Evolutionary conservation across 176 grass and related monocot species (phyloP).

Genomic region (Dendrocalamus sinicus): DNA sequence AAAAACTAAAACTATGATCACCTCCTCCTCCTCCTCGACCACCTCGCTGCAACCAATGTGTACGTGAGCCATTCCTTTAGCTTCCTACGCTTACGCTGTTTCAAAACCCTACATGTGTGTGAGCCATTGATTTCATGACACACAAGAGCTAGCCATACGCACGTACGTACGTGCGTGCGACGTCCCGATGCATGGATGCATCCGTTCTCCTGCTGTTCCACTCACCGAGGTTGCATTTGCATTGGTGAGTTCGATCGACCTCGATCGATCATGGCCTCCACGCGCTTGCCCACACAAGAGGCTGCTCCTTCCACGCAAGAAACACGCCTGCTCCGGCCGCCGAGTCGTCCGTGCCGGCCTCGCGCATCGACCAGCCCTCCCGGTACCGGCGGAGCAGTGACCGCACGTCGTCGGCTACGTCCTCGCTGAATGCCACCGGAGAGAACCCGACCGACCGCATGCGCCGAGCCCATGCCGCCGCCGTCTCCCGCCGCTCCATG

Average conservation of each 20-base stretch:
- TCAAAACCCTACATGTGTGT: slow-evolving; percentile 57
- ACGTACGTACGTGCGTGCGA: slow-evolving; percentile 22
- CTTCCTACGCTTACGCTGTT: slow-evolving; percentile 46
- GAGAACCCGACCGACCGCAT: slow-evolving; percentile 74
- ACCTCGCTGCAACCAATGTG: slow-evolving; percentile 43
- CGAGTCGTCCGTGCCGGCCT: slow-evolving; percentile 42
- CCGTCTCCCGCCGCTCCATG: slow-evolving; percentile 78
- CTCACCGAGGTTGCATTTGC: slow-evolving; percentile 42
- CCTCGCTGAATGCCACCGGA: slow-evolving; percentile 82
- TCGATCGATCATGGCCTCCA: slow-evolving; percentile 73
- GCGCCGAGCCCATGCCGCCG: slow-evolving; percentile 64
- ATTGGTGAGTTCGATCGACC: slow-evolving; percentile 2
- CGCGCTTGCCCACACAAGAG: slow-evolving; percentile 93
- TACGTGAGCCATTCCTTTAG: slow-evolving; percentile 34
- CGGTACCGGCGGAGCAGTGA: slow-evolving; percentile 84
- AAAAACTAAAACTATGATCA: slow-evolving; percentile 51
- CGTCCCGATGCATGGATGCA: slow-evolving; percentile 40
- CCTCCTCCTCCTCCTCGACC: slow-evolving; percentile 21
- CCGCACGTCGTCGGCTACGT: slow-evolving; percentile 87
- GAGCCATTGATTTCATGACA: slow-evolving; percentile 46
- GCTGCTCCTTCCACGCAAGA: slow-evolving; percentile 94
- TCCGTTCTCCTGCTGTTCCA: slow-evolving; percentile 24
- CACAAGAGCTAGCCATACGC: slow-evolving; percentile 25
- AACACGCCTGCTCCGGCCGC: slow-evolving; percentile 72
- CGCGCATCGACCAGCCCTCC: slow-evolving; percentile 93